phyloP scores from a whole-genome alignment of 176 grass and related monocot species.

The Chrysopogon serrulatus region DNA sequence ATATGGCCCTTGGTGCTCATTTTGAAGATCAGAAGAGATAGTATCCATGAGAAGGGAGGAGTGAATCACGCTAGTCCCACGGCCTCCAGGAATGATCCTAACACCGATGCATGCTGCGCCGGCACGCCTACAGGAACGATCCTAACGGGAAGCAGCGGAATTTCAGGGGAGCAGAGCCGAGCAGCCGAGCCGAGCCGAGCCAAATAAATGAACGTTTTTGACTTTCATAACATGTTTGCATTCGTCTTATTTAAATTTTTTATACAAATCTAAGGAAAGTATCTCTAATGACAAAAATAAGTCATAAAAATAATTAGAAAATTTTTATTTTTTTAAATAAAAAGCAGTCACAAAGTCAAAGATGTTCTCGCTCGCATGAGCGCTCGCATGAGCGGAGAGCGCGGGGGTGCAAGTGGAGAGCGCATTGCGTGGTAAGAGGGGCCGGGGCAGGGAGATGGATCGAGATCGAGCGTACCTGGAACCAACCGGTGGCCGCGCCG shows the following conservation, averaged over 20 bases:
- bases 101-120: background rate
- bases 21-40: background rate
- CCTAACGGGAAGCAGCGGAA: background rate
- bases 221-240: too few relatives aligned
- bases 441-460: background rate
- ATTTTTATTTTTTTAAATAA: too few relatives aligned
- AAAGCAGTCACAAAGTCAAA: too few relatives aligned
- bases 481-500: background rate
- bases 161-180: background rate
- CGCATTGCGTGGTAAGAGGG: background rate
- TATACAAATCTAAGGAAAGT: too few relatives aligned
- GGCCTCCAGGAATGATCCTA: too few relatives aligned
- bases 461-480: conserved; percentile 26
- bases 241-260: too few relatives aligned
- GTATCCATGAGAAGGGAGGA: background rate
- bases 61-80: background rate
- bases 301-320: too few relatives aligned
- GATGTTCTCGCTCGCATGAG: too few relatives aligned
- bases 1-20: background rate
- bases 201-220: too few relatives aligned
- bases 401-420: background rate
- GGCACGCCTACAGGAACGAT: background rate
- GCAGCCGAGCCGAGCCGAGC: too few relatives aligned
- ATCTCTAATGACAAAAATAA: too few relatives aligned
- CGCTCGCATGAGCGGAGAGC: too few relatives aligned